Evolutionary conservation across 345 rosid species (phyloP), one percentile per base, ranked within the genome.

Genomic region (Eucalyptus cloeziana): DNA sequence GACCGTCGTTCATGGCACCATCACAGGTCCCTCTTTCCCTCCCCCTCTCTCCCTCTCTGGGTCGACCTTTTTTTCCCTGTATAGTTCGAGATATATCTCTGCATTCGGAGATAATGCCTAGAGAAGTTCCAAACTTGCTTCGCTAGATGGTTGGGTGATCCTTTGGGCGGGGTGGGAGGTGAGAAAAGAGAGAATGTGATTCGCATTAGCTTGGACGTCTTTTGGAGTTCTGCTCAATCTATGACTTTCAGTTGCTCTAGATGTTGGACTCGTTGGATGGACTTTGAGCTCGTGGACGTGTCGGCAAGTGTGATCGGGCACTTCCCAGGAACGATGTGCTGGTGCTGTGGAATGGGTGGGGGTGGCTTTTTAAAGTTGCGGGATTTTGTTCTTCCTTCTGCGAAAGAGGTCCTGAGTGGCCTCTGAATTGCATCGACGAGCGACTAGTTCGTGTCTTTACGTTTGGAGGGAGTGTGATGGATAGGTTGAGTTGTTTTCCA

Each of bases 1-100:
- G 88, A 98, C 99, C 86, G 93, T 96, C 43, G 99, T 97, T 76
- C 96, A 98, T 86, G 99, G 99, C 49, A 97, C 98, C 89, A 95
- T 98, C 89, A 97, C 98, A 91, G 99, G 99, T 97, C 85, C 51
- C 69, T 81, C 47, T 90, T 43, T 50, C 44, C 71, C 64, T 54
- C 86, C 4, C 30, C 19, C 45, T 14, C 60, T 80, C 31, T 81
- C 44, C 1, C 87, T 80, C 87, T 33, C 51, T 25, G 12, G 50
- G 17, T 88, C 81, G 45, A 0, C 67, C 0, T 51, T 43, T 11
- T 69, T 6, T 50, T 15, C 52, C 27, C 17, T 49, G n/a, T 3
- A 25, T 5, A 1, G 80, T 40, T 86, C 27, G 21, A 19, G 24
- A 47, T 25, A 8, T 89, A 14, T 50, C 22, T 7, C 87, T 86